A percentile compares a stretch with the other conserved stretches of the same genome.
Conservation (phyloP, 2,329 filamentous ascomycete species). For the Fusarium subtropicale region DNA sequence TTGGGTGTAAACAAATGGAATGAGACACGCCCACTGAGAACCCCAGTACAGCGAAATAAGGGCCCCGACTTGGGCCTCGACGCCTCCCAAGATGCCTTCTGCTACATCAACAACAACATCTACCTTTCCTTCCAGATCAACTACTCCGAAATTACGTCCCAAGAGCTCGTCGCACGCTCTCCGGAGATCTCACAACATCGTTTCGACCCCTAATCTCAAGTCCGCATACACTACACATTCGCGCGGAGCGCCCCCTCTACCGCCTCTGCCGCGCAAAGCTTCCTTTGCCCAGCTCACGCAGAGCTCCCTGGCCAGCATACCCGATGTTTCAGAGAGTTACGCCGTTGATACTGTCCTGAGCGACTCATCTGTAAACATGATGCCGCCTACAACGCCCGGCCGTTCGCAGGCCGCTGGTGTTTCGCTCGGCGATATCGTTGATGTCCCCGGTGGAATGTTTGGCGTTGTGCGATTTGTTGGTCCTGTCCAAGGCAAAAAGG, state of each 20-base stretch:
- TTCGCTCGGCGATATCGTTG: conserved; percentile 83
- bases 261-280: conserved; percentile 73
- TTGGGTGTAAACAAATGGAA: conserved; percentile 50
- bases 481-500: conserved; percentile 86
- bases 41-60: conserved; percentile 42
- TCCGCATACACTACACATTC: conserved; percentile 63
- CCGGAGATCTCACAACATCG: conserved; percentile 60
- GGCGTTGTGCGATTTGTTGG: conserved; percentile 92
- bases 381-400: conserved; percentile 66
- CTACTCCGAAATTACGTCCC: conserved; percentile 36
- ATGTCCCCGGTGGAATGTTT: conserved; percentile 93
- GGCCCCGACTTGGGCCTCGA: conserved; percentile 41
- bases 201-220: conserved; percentile 70
- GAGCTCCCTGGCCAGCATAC: conserved; percentile 71
- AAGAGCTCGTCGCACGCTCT: conserved; percentile 53
- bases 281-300: conserved; percentile 77
- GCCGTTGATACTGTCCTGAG: conserved; percentile 65
- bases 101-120: conserved; percentile 43
- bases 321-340: conserved; percentile 74
- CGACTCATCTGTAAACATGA: conserved; percentile 57
- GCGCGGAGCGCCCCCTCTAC: conserved; percentile 54
- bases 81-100: conserved; percentile 45
- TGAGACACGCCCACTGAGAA: conserved; percentile 45
- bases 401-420: conserved; percentile 65
- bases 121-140: conserved; percentile 31